These are phyloP conservation scores for Malassezia vespertilionis DNA, from an alignment of 1,284 basidiomycete genomes.

Conservation along the genomic window DNA sequence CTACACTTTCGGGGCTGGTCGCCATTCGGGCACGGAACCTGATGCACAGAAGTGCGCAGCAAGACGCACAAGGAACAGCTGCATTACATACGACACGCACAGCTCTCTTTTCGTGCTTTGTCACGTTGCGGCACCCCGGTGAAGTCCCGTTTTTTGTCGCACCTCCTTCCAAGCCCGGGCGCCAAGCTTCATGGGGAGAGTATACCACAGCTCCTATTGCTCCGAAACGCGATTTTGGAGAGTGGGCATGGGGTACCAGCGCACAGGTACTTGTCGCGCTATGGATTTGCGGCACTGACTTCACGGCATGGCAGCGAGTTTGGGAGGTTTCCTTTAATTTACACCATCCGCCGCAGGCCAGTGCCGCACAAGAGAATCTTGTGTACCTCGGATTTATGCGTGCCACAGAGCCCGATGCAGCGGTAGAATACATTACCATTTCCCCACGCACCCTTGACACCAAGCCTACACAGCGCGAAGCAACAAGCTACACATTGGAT, in stretches of 20 bases:
- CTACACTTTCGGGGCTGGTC: too few species aligned
- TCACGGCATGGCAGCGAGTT: slow-evolving; percentile 7
- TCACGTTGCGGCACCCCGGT: neutral
- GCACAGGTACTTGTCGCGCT: slow-evolving; percentile 1
- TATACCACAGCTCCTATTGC: slow-evolving; percentile 1
- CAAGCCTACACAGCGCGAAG: neutral
- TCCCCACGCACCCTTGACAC: neutral
- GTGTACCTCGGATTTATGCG: slow-evolving; percentile 5
- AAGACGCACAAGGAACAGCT: neutral
- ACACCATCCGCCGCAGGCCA: neutral
- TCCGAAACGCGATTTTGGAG: slow-evolving; percentile 1
- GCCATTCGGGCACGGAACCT: too few species aligned
- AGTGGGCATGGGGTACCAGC: neutral
- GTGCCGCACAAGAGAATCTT: neutral
- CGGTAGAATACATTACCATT: slow-evolving; percentile 1
- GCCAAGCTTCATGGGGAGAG: slow-evolving; percentile 12
- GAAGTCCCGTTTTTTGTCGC: slow-evolving; percentile 14
- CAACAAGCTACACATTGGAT: slow-evolving; percentile 20
- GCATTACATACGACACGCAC: too few species aligned
- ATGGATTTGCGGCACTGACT: neutral
- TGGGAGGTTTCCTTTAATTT: slow-evolving; percentile 12
- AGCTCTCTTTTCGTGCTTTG: slow-evolving; percentile 9
- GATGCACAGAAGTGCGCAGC: too few species aligned
- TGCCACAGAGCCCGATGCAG: neutral
- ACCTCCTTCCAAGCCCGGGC: neutral